phyloP scores from a whole-genome alignment of 129 eudicot genomes.

The Chrysanthemum lavandulifolium region DNA sequence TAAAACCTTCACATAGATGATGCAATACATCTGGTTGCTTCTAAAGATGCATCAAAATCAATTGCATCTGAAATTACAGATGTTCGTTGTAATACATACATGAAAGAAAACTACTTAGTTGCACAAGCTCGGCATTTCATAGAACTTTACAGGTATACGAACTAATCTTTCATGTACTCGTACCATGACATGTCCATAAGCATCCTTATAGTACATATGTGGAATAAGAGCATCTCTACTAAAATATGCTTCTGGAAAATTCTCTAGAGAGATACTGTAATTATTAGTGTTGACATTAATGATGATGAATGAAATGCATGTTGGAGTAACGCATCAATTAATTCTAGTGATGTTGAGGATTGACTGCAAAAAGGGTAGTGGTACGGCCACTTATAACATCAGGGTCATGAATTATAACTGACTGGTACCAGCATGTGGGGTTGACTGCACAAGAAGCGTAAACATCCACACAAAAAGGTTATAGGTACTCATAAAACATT shows the following conservation, averaged over 20 bases:
- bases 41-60: not conserved
- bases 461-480: constrained; percentile 9
- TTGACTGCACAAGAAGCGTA: constrained; percentile 5
- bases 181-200: constrained; percentile 1
- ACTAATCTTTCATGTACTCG: constrained; percentile 2
- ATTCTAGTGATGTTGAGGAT: not conserved
- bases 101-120: not conserved
- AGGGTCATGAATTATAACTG: constrained; percentile 1
- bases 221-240: not conserved
- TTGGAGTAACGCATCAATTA: not conserved
- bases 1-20: not conserved
- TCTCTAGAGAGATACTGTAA: not conserved
- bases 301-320: constrained; percentile 10
- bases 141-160: constrained; percentile 11
- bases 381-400: not conserved
- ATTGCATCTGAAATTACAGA: not conserved
- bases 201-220: constrained; percentile 9
- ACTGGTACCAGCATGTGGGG: constrained; percentile 16
- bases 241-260: not conserved
- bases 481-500: not conserved
- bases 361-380: not conserved
- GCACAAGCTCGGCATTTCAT: constrained; percentile 1
- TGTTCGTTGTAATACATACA: not conserved
- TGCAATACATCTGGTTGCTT: constrained; percentile 1
- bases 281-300: not conserved